Conservation (phyloP, 331 rosid species). For the Ulmus americana region DNA sequence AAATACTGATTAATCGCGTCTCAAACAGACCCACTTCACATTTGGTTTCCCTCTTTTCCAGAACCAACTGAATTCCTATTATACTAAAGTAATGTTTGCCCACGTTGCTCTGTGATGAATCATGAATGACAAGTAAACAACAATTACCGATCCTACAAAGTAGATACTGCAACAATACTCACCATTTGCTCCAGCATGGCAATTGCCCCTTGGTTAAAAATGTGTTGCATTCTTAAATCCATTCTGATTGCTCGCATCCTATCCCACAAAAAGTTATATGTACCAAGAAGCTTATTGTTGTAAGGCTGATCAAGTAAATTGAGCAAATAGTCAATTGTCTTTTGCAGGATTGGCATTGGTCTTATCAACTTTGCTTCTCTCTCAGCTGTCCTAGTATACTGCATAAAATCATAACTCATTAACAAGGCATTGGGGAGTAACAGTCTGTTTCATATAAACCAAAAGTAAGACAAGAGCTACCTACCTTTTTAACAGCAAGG, state of each 20-base stretch:
- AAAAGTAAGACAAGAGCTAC: neutral
- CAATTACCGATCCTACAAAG: neutral
- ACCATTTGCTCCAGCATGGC: conserved; percentile 96
- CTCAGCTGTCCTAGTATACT: conserved; percentile 98
- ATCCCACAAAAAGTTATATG: conserved; percentile 95
- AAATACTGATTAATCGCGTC: neutral
- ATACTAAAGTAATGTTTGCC: neutral
- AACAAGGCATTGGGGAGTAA: neutral
- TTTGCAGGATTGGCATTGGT: conserved; percentile 79
- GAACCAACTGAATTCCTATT: neutral
- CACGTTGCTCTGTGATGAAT: neutral
- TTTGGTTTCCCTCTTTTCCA: neutral
- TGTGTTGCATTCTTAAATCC: conserved; percentile 99
- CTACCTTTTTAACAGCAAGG: conserved; percentile 94
- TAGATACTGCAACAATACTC: conserved; percentile 15
- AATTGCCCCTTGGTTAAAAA: conserved; percentile 75
- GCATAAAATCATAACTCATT: neutral
- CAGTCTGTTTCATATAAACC: neutral
- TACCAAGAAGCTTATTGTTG: conserved; percentile 67
- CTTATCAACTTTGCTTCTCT: conserved; percentile 89
- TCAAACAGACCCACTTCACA: too few species aligned
- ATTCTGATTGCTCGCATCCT: conserved; percentile 97
- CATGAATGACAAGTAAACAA: neutral
- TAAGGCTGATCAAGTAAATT: conserved; percentile 73
- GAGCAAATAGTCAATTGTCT: conserved; percentile 67